A percentile compares a stretch with the other conserved stretches of the same genome.
These are phyloP conservation scores for Cercospora zeae-maydis DNA, from an alignment of 2,329 filamentous ascomycete species.

Conservation along the genomic window DNA sequence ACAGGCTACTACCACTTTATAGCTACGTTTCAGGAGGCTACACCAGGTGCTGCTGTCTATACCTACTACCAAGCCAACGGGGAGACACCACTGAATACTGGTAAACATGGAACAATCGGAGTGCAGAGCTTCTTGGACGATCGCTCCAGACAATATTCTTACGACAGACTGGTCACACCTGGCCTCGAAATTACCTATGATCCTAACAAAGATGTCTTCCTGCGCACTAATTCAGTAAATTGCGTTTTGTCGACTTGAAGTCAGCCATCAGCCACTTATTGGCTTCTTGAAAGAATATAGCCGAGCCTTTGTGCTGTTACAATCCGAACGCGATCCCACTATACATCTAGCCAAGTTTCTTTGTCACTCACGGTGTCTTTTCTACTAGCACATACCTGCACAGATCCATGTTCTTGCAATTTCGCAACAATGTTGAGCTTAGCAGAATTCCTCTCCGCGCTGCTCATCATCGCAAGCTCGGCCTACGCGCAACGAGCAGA, in stretches of 20 bases:
- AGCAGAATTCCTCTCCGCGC: neutral
- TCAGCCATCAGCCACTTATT: neutral
- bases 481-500: conserved; percentile 15
- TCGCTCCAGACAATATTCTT: neutral
- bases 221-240: conserved; percentile 8
- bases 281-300: neutral
- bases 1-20: conserved; percentile 9
- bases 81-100: conserved; percentile 1
- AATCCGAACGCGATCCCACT: neutral
- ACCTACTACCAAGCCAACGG: conserved; percentile 11
- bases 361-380: neutral
- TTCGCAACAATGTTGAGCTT: neutral
- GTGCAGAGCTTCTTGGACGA: conserved; percentile 8
- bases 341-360: neutral
- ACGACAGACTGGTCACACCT: neutral
- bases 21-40: conserved; percentile 6
- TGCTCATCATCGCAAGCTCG: conserved; percentile 1
- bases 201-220: neutral
- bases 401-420: neutral
- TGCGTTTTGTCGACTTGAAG: neutral
- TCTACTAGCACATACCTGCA: neutral
- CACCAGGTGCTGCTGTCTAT: neutral
- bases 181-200: conserved; percentile 9
- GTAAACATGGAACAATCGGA: conserved; percentile 3
- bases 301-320: neutral